phyloP scores from a whole-genome alignment of 306 rosid genomes.

The Vigna unguiculata region DNA sequence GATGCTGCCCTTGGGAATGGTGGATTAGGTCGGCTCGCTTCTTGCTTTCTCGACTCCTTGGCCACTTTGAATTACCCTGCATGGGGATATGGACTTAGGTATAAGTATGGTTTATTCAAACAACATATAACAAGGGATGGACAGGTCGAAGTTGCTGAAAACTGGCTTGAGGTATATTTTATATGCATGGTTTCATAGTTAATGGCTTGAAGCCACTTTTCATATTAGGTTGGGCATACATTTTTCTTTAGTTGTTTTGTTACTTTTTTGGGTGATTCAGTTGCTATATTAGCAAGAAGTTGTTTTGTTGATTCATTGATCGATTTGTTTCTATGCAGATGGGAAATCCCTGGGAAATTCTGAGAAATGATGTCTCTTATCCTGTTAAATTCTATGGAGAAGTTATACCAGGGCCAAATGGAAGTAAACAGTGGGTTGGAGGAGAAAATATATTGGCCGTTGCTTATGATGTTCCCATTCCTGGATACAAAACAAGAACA shows the following conservation, averaged over 20 bases:
- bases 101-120: slow-evolving; percentile 91
- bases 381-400: slow-evolving; percentile 83
- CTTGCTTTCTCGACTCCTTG: slow-evolving; percentile 95
- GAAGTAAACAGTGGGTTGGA: slow-evolving; percentile 78
- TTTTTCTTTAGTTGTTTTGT: slow-evolving; percentile 26
- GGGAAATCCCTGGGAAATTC: slow-evolving; percentile 97
- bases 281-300: slow-evolving; percentile 15
- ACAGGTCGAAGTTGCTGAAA: slow-evolving; percentile 93
- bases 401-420: slow-evolving; percentile 71
- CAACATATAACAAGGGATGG: slow-evolving; percentile 84
- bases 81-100: slow-evolving; percentile 98
- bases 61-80: slow-evolving; percentile 97
- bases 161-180: slow-evolving; percentile 89
- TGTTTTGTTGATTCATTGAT: slow-evolving; percentile 35
- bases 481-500: slow-evolving; percentile 87
- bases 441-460: slow-evolving; percentile 86
- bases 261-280: slow-evolving; percentile 17
- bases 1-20: slow-evolving; percentile 99
- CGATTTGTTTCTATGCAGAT: slow-evolving; percentile 57
- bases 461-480: slow-evolving; percentile 97
- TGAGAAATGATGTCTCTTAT: slow-evolving; percentile 80
- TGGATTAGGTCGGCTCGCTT: slow-evolving; percentile 95
- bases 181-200: background rate
- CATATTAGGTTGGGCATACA: slow-evolving; percentile 28
- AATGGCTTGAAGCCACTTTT: slow-evolving; percentile 17